Base-by-base conservation (phyloP, 2,329 filamentous ascomycete species). In the Chaetoscypha palmicola region DNA sequence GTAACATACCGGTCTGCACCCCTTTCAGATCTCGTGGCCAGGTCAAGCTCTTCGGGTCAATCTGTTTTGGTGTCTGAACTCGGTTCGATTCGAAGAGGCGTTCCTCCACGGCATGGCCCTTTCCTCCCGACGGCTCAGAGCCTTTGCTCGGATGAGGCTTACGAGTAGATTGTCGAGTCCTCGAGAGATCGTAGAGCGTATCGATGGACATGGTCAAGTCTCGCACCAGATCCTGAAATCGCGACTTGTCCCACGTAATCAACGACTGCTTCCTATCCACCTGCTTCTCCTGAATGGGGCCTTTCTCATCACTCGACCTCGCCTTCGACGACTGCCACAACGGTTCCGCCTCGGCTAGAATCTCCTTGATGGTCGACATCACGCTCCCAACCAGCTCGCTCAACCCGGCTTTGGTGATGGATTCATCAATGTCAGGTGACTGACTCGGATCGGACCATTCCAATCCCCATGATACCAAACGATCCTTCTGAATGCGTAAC, bases 121-220 rank as follows among this genome's bases (percentile, higher is more conserved):
- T 57, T 17, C 37, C 42, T 26, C 49, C 22, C 12, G 51, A 43
- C 14, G 49, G 46, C 10, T 55, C 52, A 12, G 49, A 49, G 17
- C 33, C 34, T 32, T 56, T 58, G n/a, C 46, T 19, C 11, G 38
- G 16, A 23, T 52, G 31, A 8, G 45, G 20, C 9, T 49, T 57
- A 17, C 53, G 45, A 21, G 58, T 20, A 77, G 72, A 28, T 34
- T 61, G 58, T 16, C 83, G 71, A 11, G 82, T 83, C 38, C 80
- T 69, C 0, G 84, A 88, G 11, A 90, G 69, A 57, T 89, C 83
- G 61, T 86, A 89, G 1, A 91, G 71, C 0, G 82, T 87, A 63
- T 90, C 86, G 60, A 90, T 87, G 2, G 83, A 87, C 4, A 78
- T 77, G 12, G 83, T 89, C 51, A 90, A 68, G 56, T 90, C 84